phyloP scores from a whole-genome alignment of 2,329 filamentous ascomycete species.

The Aspergillus fumigatus region DNA sequence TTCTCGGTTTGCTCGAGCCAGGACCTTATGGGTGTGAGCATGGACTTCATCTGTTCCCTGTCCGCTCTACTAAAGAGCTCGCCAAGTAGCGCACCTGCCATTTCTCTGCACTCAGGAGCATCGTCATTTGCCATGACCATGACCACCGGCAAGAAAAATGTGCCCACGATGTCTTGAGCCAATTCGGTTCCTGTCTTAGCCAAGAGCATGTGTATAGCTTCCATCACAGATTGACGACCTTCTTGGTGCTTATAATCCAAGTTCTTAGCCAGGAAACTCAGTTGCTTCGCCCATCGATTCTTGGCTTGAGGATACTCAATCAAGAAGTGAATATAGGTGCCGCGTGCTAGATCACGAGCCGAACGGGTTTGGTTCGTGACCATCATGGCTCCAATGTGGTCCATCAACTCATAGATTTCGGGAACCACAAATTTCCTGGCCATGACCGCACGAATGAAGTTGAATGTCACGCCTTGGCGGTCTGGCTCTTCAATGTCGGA shows the following conservation, averaged over 20 bases:
- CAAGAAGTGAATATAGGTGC: slow-evolving; percentile 89
- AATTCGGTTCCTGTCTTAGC: slow-evolving; percentile 78
- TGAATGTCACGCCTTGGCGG: slow-evolving; percentile 89
- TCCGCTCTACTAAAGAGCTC: slow-evolving; percentile 76
- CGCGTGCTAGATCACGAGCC: slow-evolving; percentile 80
- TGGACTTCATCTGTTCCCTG: slow-evolving; percentile 64
- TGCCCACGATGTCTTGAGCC: slow-evolving; percentile 73
- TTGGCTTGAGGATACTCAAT: slow-evolving; percentile 92
- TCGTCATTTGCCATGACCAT: slow-evolving; percentile 86
- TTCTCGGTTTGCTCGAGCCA: slow-evolving; percentile 78
- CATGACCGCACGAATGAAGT: slow-evolving; percentile 83
- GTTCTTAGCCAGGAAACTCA: slow-evolving; percentile 84
- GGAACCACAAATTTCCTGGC: slow-evolving; percentile 81
- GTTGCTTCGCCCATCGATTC: slow-evolving; percentile 80
- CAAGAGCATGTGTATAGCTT: slow-evolving; percentile 80
- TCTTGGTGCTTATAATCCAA: slow-evolving; percentile 85
- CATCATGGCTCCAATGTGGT: slow-evolving; percentile 87
- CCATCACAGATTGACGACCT: slow-evolving; percentile 87
- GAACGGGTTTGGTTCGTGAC: slow-evolving; percentile 89
- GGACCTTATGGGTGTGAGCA: slow-evolving; percentile 64
- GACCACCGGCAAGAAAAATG: slow-evolving; percentile 80
- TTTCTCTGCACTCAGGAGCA: slow-evolving; percentile 75
- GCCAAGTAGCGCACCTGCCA: slow-evolving; percentile 74
- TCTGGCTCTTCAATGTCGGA: slow-evolving; percentile 90
- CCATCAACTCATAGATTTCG: slow-evolving; percentile 83